These are phyloP conservation scores for Lentinula sp. DNA, from an alignment of 768 basidiomycete species.

Conservation along the genomic window DNA sequence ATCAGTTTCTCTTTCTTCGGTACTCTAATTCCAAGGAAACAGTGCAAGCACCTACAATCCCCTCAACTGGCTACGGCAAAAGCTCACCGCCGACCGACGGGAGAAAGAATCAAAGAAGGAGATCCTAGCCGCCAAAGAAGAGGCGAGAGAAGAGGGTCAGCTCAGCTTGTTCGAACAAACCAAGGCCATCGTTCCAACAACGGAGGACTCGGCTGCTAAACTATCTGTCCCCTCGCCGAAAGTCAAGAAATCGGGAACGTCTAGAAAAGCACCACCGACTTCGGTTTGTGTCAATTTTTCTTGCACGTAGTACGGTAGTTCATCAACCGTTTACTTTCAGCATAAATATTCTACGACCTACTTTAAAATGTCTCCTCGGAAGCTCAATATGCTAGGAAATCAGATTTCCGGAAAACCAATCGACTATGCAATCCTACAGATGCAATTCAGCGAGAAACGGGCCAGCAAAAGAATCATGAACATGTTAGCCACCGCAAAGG, in stretches of 20 bases:
- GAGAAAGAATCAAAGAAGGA: constrained; percentile 40
- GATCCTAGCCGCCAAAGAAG: constrained; percentile 36
- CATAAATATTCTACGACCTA: constrained; percentile 90
- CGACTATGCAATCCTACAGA: constrained; percentile 93
- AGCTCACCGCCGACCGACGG: constrained; percentile 42
- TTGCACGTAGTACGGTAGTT: not conserved
- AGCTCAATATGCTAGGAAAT: constrained; percentile 81
- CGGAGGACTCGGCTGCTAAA: constrained; percentile 5
- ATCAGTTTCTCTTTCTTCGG: not conserved
- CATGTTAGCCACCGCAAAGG: constrained; percentile 81
- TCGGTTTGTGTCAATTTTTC: not conserved
- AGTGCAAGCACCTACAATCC: constrained; percentile 51
- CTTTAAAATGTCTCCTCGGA: constrained; percentile 92
- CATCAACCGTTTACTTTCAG: constrained; percentile 29
- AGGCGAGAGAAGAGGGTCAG: constrained; percentile 37
- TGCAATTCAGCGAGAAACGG: constrained; percentile 94
- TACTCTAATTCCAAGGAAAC: not conserved
- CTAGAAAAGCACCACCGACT: not conserved
- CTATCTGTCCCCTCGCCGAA: not conserved
- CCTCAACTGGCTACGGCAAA: constrained; percentile 58
- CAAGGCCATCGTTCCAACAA: constrained; percentile 8
- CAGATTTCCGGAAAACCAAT: constrained; percentile 90
- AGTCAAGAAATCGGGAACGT: not conserved
- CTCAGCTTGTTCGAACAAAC: constrained; percentile 44
- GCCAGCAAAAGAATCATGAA: constrained; percentile 82